These are phyloP conservation scores for Lasiosphaeria miniovina DNA, from an alignment of 495 filamentous ascomycete species.

Conservation along the genomic window DNA sequence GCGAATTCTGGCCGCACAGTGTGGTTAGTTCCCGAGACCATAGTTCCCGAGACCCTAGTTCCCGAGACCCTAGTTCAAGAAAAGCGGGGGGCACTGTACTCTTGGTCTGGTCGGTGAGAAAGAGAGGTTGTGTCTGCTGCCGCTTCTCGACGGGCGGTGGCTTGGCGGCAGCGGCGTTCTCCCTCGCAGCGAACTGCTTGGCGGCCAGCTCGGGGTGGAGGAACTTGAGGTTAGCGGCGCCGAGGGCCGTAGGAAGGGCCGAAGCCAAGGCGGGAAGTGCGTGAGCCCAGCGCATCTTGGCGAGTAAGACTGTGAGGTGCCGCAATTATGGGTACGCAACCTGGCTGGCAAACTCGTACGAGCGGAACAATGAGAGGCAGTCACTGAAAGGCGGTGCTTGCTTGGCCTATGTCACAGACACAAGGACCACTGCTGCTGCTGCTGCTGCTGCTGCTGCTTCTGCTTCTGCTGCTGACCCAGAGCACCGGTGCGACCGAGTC, in stretches of 20 bases:
- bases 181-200: slow-evolving; percentile 1
- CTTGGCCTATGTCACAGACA: too few species aligned
- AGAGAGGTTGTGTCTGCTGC: slow-evolving; percentile 14
- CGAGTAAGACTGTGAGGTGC: background rate
- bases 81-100: slow-evolving; percentile 6
- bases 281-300: slow-evolving; percentile 19
- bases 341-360: too few species aligned
- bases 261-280: slow-evolving; percentile 11
- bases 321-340: too few species aligned
- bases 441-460: too few species aligned
- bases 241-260: slow-evolving; percentile 12
- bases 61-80: background rate
- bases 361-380: too few species aligned
- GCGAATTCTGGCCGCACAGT: slow-evolving; percentile 49
- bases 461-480: background rate
- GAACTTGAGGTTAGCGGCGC: slow-evolving; percentile 13
- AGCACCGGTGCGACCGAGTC: background rate
- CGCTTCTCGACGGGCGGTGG: slow-evolving; percentile 5
- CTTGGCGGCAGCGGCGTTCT: slow-evolving; percentile 1
- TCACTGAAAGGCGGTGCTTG: too few species aligned
- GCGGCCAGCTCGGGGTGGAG: slow-evolving; percentile 14
- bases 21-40: background rate
- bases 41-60: too few species aligned
- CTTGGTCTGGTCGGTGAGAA: slow-evolving; percentile 15
- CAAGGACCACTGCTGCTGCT: too few species aligned